Base-by-base conservation (phyloP, 768 basidiomycete genomes). In the Asterophora lycoperdoides region DNA sequence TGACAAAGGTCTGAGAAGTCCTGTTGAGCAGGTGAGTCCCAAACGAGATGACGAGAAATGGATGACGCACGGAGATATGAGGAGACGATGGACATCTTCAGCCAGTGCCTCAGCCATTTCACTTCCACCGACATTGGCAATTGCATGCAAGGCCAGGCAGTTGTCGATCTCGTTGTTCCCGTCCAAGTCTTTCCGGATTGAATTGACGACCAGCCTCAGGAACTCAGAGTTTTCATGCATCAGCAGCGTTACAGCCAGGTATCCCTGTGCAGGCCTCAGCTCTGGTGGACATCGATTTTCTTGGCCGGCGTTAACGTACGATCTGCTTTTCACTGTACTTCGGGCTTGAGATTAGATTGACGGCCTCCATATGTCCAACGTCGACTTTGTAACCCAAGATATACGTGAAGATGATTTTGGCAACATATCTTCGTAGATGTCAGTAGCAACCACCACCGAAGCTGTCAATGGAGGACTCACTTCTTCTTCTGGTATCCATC, bases 281-380 rank as follows among this genome's bases (percentile, higher is more conserved):
- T 30, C 43, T 48, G 20, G 43, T 35, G 15, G 29, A 30, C 44
- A 26, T 19, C 41, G 20, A n/a, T n/a, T n/a, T 49, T 49, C 41
- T 54, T 48, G 10, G 32, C 44, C 18, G 19, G 17, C 7, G 11
- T 17, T 37, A n/a, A 67, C 90, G 56, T 64, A 96, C 95, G 54
- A 99, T 98, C 67, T 99, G 96, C 69, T 99, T 99, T 73, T 99
- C 96, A 61, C 88, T 93, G 64, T 99, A 99, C 60, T 97, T 98
- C 28, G 80, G 68, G 60, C 90, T 93, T 20, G 94, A 89, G 56
- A 99, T 97, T 56, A 99, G 78, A 66, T 99, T 98, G 56, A 98
- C 93, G 19, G 96, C 95, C 63, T 98, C 94, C 94, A 98, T 96
- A 67, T 98, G 96, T 13, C 96, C 96, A 17, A 98, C 82, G 64